These are phyloP conservation scores for Cornus kousa DNA, from an alignment of 148 eudicot genomes.

Conservation along the genomic window DNA sequence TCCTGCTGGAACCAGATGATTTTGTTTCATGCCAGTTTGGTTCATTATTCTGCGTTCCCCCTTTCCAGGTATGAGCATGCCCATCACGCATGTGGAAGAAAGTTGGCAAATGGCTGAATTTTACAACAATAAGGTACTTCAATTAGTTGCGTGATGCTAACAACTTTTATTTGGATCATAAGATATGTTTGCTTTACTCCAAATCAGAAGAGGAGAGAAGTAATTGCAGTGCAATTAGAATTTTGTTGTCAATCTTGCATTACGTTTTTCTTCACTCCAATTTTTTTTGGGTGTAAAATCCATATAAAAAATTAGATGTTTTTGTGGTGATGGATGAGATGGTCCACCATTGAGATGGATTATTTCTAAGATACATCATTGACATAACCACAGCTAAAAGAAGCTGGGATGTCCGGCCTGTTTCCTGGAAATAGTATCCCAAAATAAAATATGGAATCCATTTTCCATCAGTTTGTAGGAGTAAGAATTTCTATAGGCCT, in stretches of 20 bases:
- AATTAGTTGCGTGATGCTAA: background rate
- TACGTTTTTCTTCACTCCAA: background rate
- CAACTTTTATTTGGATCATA: background rate
- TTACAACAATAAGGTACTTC: conserved; percentile 84
- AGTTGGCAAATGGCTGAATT: conserved; percentile 99
- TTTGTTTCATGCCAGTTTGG: background rate
- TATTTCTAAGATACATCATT: background rate
- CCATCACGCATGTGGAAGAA: conserved; percentile 96
- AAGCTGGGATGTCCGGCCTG: background rate
- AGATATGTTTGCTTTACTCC: background rate
- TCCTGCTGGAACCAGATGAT: background rate
- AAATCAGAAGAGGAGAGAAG: background rate
- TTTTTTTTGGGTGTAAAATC: background rate
- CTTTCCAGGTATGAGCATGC: conserved; percentile 91
- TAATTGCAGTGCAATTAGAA: background rate
- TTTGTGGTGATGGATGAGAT: background rate
- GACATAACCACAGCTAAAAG: background rate
- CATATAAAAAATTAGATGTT: background rate
- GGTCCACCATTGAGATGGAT: background rate
- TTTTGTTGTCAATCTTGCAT: background rate
- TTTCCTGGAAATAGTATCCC: background rate
- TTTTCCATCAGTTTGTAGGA: no score
- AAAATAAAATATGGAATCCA: no score
- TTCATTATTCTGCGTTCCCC: background rate
- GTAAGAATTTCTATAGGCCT: no score